Base-by-base conservation (phyloP, 352 stramenopile genomes). In the Phytophthora tubulina region DNA sequence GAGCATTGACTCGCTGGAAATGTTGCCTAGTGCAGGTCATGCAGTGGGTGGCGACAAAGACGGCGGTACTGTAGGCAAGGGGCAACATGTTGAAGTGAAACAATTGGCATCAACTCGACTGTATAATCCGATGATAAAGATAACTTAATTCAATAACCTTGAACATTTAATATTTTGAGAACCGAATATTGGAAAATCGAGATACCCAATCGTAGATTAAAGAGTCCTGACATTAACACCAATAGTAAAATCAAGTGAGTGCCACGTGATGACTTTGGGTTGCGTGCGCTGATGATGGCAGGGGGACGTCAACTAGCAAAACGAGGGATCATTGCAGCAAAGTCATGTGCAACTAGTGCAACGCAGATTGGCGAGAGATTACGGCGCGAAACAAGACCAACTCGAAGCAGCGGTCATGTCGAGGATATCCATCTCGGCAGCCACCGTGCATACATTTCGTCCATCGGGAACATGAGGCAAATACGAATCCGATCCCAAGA, bases 311-410 rank as follows among this genome's bases (percentile, higher is more conserved):
- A 46, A 53, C 55, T 45, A 63, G 15, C 8, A 53, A 63, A 63
- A 53, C 1, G 17, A 33, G 38, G 9, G 54, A 38, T 36, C 38
- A 27, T 30, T 31, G 53, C 53, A 51, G 39, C 54, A 62, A 62
- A 62, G 54, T 63, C 55, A 44, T 63, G 55, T 63, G 30, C 55
- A 41, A 63, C 41, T 63, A 63, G 36, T 50, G 55, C 41, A 63
- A 45, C 31, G n/a, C 35, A 14, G 53, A 61, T 49, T 61, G 32
- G 27, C 38, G 36, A 41, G 39, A 63, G 55, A 63, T 63, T 63
- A 63, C 55, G 55, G 39, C 55, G 6, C 31, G 32, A 57, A 45
- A 33, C 50, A 57, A 27, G 27, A 50, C 14, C 14, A 7, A n/a
- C 10, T n/a, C 41, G 15, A 27, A 46, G 14, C 41, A 46, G 41